Evolutionary conservation across 352 stramenopile species (phyloP).

Genomic region (Peronospora destructor): DNA sequence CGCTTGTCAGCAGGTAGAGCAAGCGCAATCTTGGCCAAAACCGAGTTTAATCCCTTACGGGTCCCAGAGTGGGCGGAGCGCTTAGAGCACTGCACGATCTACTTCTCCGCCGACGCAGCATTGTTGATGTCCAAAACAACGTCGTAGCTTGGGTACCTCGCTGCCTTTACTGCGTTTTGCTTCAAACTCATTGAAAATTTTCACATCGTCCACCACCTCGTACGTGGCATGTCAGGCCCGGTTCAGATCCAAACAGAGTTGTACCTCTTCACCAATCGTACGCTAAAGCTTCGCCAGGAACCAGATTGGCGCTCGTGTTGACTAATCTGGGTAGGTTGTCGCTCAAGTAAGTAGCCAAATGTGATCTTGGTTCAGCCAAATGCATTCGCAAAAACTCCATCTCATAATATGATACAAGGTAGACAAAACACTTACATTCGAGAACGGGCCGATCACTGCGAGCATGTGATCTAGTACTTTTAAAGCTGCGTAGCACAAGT

Average conservation of each 20-base stretch:
- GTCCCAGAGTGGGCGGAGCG: constrained; percentile 18
- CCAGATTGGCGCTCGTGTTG: too few species aligned
- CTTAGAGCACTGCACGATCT: constrained; percentile 10
- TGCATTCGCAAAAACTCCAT: too few species aligned
- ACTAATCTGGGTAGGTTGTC: too few species aligned
- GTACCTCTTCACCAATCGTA: too few species aligned
- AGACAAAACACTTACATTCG: too few species aligned
- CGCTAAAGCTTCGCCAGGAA: too few species aligned
- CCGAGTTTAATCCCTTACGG: constrained; percentile 5
- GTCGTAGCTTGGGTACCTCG: constrained; percentile 9
- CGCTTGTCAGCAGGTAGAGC: constrained; percentile 20
- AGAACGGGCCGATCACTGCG: constrained; percentile 72
- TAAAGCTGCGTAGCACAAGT: neutral
- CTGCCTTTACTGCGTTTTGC: constrained; percentile 7
- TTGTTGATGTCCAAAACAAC: constrained; percentile 38
- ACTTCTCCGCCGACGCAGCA: constrained; percentile 26
- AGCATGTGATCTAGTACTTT: constrained; percentile 79
- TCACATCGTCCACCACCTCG: constrained; percentile 7
- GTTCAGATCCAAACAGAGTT: constrained; percentile 43
- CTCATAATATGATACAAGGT: too few species aligned
- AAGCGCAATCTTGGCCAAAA: constrained; percentile 8
- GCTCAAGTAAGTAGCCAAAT: too few species aligned
- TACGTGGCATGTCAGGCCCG: constrained; percentile 15
- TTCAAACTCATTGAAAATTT: constrained; percentile 5
- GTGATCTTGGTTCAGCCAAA: too few species aligned